phyloP scores from a whole-genome alignment of 495 filamentous ascomycete genomes.

The Penicillium antarcticum region DNA sequence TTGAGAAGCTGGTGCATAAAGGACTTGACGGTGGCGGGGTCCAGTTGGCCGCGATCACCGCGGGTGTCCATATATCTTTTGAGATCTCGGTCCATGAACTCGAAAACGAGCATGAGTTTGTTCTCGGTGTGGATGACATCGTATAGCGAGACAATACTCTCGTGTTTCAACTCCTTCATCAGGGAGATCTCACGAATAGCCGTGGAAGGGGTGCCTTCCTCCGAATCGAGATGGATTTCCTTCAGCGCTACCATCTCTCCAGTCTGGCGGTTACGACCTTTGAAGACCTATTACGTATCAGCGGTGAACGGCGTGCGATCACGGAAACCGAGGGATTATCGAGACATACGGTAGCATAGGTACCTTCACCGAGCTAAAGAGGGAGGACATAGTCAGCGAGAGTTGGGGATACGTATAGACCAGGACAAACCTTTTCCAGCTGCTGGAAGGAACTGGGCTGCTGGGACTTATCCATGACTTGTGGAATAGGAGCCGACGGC shows the following conservation, averaged over 20 bases:
- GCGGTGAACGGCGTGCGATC: slow-evolving; percentile 6
- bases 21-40: slow-evolving; percentile 85
- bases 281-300: slow-evolving; percentile 73
- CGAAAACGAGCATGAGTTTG: slow-evolving; percentile 98
- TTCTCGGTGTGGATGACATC: slow-evolving; percentile 99
- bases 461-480: slow-evolving; percentile 81
- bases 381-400: slow-evolving; percentile 16
- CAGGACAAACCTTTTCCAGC: slow-evolving; percentile 70
- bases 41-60: slow-evolving; percentile 77
- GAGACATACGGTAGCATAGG: slow-evolving; percentile 88
- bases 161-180: slow-evolving; percentile 98
- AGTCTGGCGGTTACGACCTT: slow-evolving; percentile 92
- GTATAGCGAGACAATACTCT: slow-evolving; percentile 94
- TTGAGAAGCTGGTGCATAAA: slow-evolving; percentile 96
- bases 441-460: slow-evolving; percentile 97
- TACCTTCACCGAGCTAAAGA: slow-evolving; percentile 83
- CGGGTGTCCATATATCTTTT: slow-evolving; percentile 98
- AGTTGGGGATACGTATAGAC: background rate
- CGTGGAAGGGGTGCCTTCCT: slow-evolving; percentile 97
- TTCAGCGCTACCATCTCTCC: slow-evolving; percentile 96
- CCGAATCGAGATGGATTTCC: slow-evolving; percentile 98
- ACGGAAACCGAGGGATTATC: background rate
- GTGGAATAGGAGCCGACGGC: slow-evolving; percentile 3
- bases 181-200: slow-evolving; percentile 98
- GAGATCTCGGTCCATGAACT: slow-evolving; percentile 97